Conservation (phyloP, 345 rosid genomes). For the Citropsis articulata region DNA sequence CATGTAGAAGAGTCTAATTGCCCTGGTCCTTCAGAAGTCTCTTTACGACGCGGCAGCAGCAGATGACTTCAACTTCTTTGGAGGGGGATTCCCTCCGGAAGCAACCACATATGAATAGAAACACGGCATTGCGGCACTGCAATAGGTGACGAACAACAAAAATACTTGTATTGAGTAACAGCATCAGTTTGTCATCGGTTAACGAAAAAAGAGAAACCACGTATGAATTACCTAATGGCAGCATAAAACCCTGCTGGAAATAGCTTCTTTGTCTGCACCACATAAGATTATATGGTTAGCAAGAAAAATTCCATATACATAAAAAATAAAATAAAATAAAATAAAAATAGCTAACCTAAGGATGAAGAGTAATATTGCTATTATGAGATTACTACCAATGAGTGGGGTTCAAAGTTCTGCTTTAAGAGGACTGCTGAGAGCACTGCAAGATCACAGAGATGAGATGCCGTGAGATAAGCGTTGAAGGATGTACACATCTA, state of each 20-base stretch:
- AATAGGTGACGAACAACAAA: neutral
- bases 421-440: slow-evolving; percentile 68
- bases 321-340: neutral
- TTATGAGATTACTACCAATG: slow-evolving; percentile 43
- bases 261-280: slow-evolving; percentile 74
- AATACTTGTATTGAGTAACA: neutral
- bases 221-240: slow-evolving; percentile 49
- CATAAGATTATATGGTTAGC: slow-evolving; percentile 20
- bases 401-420: slow-evolving; percentile 61
- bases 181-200: neutral
- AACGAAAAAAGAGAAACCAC: neutral
- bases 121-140: slow-evolving; percentile 82
- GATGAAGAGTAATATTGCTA: neutral
- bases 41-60: slow-evolving; percentile 34
- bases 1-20: neutral
- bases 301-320: neutral
- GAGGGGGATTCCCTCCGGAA: slow-evolving; percentile 96
- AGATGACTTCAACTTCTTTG: slow-evolving; percentile 68
- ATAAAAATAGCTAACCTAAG: neutral
- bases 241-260: slow-evolving; percentile 61
- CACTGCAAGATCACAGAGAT: slow-evolving; percentile 45
- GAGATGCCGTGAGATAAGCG: neutral
- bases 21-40: slow-evolving; percentile 5
- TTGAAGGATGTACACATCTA: neutral
- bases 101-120: slow-evolving; percentile 71